Conservation (phyloP, 768 basidiomycete genomes). For the Boletus sensibilis region DNA sequence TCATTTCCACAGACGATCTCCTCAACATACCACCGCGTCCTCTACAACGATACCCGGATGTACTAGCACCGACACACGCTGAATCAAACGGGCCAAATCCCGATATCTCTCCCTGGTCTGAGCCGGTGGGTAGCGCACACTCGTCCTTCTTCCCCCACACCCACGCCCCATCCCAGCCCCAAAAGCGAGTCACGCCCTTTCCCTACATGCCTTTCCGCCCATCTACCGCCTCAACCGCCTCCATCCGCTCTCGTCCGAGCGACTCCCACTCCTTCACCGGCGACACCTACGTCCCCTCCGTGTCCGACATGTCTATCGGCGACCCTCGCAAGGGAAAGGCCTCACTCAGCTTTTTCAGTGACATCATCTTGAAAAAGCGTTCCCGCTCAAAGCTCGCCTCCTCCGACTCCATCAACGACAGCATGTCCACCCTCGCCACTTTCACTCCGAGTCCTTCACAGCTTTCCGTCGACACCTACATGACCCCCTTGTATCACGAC, state of each 20-base stretch:
- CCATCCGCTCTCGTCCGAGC: conserved; percentile 27
- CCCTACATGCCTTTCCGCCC: conserved; percentile 33
- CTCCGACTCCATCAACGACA: conserved; percentile 30
- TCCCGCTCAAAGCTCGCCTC: conserved; percentile 41
- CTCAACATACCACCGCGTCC: not conserved
- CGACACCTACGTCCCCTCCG: conserved; percentile 31
- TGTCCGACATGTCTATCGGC: conserved; percentile 36
- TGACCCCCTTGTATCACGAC: conserved; percentile 4
- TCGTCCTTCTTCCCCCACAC: not conserved
- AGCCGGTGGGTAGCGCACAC: conserved; percentile 11
- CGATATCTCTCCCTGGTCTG: conserved; percentile 23
- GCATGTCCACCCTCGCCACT: conserved; percentile 33
- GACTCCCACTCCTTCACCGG: conserved; percentile 30
- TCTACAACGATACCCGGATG: conserved; percentile 13
- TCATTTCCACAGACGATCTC: conserved; percentile 9
- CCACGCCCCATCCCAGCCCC: conserved; percentile 15
- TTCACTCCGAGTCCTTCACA: conserved; percentile 40
- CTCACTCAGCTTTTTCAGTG: conserved; percentile 41
- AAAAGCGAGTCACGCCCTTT: conserved; percentile 24
- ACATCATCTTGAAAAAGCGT: conserved; percentile 41
- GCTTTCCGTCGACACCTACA: conserved; percentile 24
- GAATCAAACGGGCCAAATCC: conserved; percentile 3
- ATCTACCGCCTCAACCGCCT: conserved; percentile 35
- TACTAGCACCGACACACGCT: not conserved
- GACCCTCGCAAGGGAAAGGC: conserved; percentile 48